Conservation (phyloP, 192 early-diverging fungal species). For the Coemansia sp. region DNA sequence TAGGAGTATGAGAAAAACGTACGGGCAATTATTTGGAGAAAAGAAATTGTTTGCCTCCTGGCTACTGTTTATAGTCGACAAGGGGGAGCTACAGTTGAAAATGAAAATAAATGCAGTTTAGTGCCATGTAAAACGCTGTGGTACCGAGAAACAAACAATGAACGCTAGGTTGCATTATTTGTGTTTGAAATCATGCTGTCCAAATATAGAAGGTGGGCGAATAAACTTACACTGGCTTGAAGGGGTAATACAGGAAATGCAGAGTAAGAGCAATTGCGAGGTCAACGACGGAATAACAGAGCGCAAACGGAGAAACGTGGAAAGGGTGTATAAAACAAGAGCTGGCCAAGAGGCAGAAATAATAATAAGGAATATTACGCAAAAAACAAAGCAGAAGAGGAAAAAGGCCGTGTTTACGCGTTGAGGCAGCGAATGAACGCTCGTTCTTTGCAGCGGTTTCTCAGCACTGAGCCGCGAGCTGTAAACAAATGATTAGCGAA, state of each 20-base stretch:
- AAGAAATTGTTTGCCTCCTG: too few relatives aligned
- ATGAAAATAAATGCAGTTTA: neutral
- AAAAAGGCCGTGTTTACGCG: constrained; percentile 5
- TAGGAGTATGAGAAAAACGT: neutral
- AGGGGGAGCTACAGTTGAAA: too few relatives aligned
- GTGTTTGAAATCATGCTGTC: neutral
- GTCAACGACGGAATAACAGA: neutral
- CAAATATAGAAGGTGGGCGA: neutral
- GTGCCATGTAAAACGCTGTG: neutral
- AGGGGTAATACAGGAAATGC: neutral
- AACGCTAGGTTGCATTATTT: neutral
- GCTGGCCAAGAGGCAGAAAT: constrained; percentile 1
- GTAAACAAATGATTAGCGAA: neutral
- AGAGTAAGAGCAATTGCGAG: too few relatives aligned
- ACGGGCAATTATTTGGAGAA: neutral
- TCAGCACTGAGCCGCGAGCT: neutral
- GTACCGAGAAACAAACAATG: constrained; percentile 1
- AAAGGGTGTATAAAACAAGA: neutral
- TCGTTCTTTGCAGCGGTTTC: neutral
- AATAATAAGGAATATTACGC: constrained; percentile 3
- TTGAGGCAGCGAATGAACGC: neutral
- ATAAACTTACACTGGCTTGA: neutral
- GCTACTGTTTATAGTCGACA: neutral
- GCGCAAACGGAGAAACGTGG: neutral
- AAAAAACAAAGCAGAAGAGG: constrained; percentile 4